Conservation (phyloP, 768 basidiomycete genomes). For the Kwoniella bestiolae region DNA sequence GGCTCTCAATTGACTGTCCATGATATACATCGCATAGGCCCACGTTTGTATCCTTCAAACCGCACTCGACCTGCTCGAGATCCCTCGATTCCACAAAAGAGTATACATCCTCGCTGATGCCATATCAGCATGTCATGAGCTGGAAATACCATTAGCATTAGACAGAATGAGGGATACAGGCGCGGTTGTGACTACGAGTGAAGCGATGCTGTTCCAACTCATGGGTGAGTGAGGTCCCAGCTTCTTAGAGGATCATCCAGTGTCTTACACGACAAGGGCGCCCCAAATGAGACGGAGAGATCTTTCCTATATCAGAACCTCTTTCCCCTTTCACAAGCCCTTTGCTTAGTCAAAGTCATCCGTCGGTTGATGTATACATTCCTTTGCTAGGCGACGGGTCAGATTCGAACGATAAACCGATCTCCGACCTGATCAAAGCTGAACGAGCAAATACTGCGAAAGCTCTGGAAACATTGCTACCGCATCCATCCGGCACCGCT, state of each 20-base stretch:
- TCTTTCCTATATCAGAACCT: no score
- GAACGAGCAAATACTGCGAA: constrained; percentile 23
- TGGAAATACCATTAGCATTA: constrained; percentile 77
- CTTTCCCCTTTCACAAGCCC: no score
- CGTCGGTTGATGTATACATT: no score
- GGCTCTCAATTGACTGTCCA: no score
- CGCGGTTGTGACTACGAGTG: constrained; percentile 76
- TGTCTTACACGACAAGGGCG: no score
- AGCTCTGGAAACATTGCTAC: constrained; percentile 23
- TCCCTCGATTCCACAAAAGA: constrained; percentile 30
- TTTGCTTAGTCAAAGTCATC: no score
- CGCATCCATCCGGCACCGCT: constrained; percentile 17
- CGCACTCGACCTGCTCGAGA: constrained; percentile 66
- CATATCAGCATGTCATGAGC: constrained; percentile 77
- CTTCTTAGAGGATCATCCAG: no score
- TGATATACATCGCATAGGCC: no score
- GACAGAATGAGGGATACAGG: constrained; percentile 62
- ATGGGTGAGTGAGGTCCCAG: constrained; percentile 62
- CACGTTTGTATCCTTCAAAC: constrained; percentile 91
- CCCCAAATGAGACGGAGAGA: no score
- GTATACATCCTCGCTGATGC: constrained; percentile 77
- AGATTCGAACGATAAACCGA: constrained; percentile 18
- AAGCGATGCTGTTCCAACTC: constrained; percentile 77
- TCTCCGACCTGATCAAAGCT: constrained; percentile 23
- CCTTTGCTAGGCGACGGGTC: constrained; percentile 14